A percentile compares a stretch with the other conserved stretches of the same genome.
phyloP scores from a whole-genome alignment of 192 early-diverging fungal species.

The Podochytrium sp. region DNA sequence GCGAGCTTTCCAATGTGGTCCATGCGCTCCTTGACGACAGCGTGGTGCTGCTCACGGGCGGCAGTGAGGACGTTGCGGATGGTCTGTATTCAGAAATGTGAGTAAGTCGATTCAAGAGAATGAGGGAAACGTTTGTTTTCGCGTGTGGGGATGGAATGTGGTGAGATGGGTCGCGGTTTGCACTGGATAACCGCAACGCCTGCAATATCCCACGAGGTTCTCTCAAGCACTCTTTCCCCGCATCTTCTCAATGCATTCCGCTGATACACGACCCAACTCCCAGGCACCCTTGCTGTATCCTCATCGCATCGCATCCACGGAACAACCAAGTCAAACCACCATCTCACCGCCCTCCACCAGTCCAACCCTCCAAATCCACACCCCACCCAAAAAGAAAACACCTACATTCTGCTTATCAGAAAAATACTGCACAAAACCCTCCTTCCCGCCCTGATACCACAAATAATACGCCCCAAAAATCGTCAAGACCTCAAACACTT shows the following conservation, averaged over 20 bases:
- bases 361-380: not conserved
- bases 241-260: not conserved
- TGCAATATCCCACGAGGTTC: too few species aligned
- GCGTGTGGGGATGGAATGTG: too few species aligned
- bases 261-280: not conserved
- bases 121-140: too few species aligned
- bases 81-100: conserved; percentile 52
- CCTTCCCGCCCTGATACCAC: conserved; percentile 78
- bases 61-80: conserved; percentile 81
- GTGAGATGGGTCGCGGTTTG: too few species aligned
- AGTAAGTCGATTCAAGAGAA: too few species aligned
- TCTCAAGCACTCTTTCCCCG: too few species aligned
- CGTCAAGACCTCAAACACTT: conserved; percentile 81
- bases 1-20: conserved; percentile 89
- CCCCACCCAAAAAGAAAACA: not conserved
- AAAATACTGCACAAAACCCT: conserved; percentile 80
- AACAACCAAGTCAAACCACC: not conserved
- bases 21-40: conserved; percentile 86
- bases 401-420: conserved; percentile 53
- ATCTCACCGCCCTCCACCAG: not conserved
- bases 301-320: not conserved
- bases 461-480: conserved; percentile 81
- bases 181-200: too few species aligned
- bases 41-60: conserved; percentile 91
- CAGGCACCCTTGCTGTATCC: not conserved